Base-by-base conservation (phyloP, 129 eudicot genomes). In the Heracleum sosnowskyi region DNA sequence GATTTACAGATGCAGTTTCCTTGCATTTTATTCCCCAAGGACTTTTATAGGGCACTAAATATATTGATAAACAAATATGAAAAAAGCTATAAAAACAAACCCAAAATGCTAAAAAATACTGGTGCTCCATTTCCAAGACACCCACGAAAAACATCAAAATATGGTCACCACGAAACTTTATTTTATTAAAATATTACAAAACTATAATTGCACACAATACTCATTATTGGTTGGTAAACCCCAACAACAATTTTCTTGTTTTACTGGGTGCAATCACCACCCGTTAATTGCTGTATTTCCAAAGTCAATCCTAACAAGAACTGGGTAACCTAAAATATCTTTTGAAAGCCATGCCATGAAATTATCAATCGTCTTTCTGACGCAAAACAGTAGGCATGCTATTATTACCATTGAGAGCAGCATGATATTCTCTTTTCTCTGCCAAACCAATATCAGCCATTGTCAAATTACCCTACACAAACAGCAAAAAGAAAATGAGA, bases 281-380 rank as follows among this genome's bases (percentile, higher is more conserved):
- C 80, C 44, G 13, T 26, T 8, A 18, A 22, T 10, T 69, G 46
- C 51, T 39, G 79, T 75, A 44, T 69, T 51, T 68, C 41, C 33
- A 26, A 73, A 22, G 49, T 79, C 33, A 60, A 55, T 40, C 41
- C 63, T 80, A 80, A 41, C 28, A 49, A 69, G 53, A 62, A 69
- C 69, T 47, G 73, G 24, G 49, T 63, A 74, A 55, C 73, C 76
- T 49, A 72, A 79, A 11, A 82, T 77, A 78, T 75, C 84, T 45
- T 77, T 85, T 88, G 82, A 81, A 70, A 79, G 82, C 60, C 85
- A 79, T 76, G 82, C 80, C 84, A 76, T 81, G 63, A 87, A 83
- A 87, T 75, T 76, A 87, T 94, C 97, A 94, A 80, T 94, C 98
- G 77, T 80, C 96, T 94, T 94, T 94, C 93, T 84, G 96, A 85